A percentile compares a stretch with the other conserved stretches of the same genome.
These are phyloP conservation scores for Dentipellis sp. DNA, from an alignment of 768 basidiomycete species.

Conservation along the genomic window DNA sequence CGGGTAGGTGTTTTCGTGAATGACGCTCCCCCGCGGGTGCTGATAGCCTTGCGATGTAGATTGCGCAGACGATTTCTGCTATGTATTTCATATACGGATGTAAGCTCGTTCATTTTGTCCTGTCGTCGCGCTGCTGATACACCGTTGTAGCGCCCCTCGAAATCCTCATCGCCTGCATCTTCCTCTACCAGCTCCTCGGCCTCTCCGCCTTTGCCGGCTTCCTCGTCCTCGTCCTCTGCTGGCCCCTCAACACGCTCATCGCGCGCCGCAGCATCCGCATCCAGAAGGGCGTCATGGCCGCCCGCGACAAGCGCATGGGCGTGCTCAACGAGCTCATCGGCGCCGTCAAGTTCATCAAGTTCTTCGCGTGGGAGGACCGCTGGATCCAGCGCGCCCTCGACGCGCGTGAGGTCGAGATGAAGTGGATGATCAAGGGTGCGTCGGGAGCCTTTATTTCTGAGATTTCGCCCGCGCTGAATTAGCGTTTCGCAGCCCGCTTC, in stretches of 20 bases:
- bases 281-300: constrained; percentile 47
- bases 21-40: background rate
- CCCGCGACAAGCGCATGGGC: constrained; percentile 69
- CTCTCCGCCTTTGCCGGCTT: constrained; percentile 71
- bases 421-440: constrained; percentile 67
- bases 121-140: background rate
- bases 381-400: constrained; percentile 64
- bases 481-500: constrained; percentile 40
- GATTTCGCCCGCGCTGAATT: background rate
- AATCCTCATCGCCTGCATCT: constrained; percentile 58
- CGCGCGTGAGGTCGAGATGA: constrained; percentile 60
- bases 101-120: constrained; percentile 17
- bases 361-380: constrained; percentile 73
- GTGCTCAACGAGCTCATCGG: constrained; percentile 72
- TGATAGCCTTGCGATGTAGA: background rate
- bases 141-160: constrained; percentile 55
- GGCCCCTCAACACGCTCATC: constrained; percentile 65
- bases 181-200: constrained; percentile 74
- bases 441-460: background rate
- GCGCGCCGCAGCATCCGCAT: constrained; percentile 51
- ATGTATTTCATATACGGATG: constrained; percentile 64
- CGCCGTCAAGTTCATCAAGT: constrained; percentile 73
- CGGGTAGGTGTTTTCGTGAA: constrained; percentile 12
- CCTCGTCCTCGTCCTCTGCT: constrained; percentile 51
- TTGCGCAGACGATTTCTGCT: constrained; percentile 41